Percentiles rank a stretch among this genome's conserved stretches.
Conservation (phyloP, 768 basidiomycete species). For the Sarcomyxa edulis region DNA sequence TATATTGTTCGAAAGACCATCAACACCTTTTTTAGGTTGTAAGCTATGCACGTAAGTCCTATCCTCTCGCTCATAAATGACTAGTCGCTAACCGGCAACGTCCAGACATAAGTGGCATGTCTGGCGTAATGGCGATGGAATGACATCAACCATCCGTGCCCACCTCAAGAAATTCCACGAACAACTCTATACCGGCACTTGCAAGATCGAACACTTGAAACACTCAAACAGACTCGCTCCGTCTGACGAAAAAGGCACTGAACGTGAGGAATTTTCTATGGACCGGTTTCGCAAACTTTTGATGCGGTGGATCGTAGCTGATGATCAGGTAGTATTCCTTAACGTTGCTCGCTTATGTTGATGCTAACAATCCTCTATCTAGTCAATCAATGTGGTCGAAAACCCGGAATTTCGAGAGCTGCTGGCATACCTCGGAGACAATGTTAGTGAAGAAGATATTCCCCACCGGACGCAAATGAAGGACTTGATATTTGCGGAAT, state of each 20-base stretch:
- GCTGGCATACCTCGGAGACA: conserved; percentile 17
- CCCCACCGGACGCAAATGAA: conserved; percentile 28
- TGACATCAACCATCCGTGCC: conserved; percentile 14
- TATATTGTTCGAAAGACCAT: conserved; percentile 7
- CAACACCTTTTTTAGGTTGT: conserved; percentile 11
- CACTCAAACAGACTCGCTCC: neutral
- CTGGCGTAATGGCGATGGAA: conserved; percentile 15
- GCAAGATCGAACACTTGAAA: conserved; percentile 12
- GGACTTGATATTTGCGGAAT: conserved; percentile 19
- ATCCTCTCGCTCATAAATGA: conserved; percentile 9
- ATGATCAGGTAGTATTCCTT: conserved; percentile 28
- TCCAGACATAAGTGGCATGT: conserved; percentile 7
- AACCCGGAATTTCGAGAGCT: conserved; percentile 24
- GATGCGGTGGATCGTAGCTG: conserved; percentile 16
- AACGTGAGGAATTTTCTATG: conserved; percentile 16
- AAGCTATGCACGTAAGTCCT: conserved; percentile 22
- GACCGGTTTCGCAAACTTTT: conserved; percentile 16
- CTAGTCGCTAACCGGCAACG: too few relatives aligned
- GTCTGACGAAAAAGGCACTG: neutral
- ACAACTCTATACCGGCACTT: conserved; percentile 8
- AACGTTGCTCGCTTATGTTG: too few relatives aligned
- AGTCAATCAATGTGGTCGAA: conserved; percentile 35
- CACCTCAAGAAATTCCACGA: conserved; percentile 18
- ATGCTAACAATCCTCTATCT: too few relatives aligned
- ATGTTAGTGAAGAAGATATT: conserved; percentile 20